Base-by-base conservation (phyloP, 257 asterid species). In the Salvia miltiorrhiza region DNA sequence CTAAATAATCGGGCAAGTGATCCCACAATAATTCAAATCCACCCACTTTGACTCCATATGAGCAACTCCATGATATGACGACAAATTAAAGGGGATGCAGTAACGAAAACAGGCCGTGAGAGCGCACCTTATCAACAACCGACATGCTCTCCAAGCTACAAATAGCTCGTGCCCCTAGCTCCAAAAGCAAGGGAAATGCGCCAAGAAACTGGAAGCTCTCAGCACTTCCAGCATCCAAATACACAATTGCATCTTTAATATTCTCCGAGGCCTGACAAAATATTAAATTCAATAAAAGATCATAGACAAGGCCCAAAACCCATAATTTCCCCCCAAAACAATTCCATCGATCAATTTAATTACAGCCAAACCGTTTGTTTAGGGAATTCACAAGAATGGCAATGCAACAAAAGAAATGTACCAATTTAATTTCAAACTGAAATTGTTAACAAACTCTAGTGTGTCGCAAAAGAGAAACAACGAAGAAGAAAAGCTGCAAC, bases 221-320 rank as follows among this genome's bases (percentile, higher is more conserved):
- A 0, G 97, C 75, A 77, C 87, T 85, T 76, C 99, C 99, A 72
- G 95, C 95, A 94, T 94, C 99, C 79, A 91, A 77, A 73, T 89
- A 94, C 33, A 94, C 75, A 69, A 85, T 71, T 65, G 97, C 84
- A 78, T 84, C 97, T 69, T 79, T 82, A 63, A 94, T 85, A 67
- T 89, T 87, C 75, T 91, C 97, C 7, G 99, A 87, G 43, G 87
- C 82, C 99, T 94, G 85, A 59, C n/a, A 64, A 37, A 65, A 68
- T 26, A 41, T 28, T 37, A 7, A 50, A 30, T 55, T 62, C n/a
- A 37, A 7, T 4, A 4, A 32, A 17, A 41, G 4, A 61, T 60
- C 40, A 17, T 30, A 66, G 65, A 54, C 30, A 69, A 28, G 63
- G 69, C 53, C 33, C n/a, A 64, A 32, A 44, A 23, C 61, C 20